Evolutionary conservation across 148 eudicot species (phyloP), one percentile per base, ranked within the genome.

Genomic region (Amaranthus cruentus): DNA sequence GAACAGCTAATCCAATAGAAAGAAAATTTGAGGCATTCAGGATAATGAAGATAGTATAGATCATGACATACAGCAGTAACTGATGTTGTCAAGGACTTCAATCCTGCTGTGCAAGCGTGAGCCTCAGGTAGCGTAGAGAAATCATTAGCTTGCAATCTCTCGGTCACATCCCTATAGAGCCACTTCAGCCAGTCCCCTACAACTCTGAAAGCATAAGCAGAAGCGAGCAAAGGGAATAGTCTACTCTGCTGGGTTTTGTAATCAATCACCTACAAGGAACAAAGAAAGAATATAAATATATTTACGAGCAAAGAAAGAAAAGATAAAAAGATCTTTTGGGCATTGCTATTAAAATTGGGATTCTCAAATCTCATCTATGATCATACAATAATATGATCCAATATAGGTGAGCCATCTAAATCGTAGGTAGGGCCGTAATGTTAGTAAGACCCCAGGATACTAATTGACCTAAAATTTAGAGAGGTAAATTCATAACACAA

Each of bases 61-160:
- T 56, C 7, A 60, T 66, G 47, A 88, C 96, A 73, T 85, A 95
- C 98, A 73, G 98, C 91, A 67, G 98, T 95, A 73, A 78, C 84
- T 76, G 97, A 74, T 58, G 98, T 91, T 49, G 98, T 91, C 87
- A 95, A 82, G 67, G 96, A 91, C 88, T 95, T 95, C 83, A 95
- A 81, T 69, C 98, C 98, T 15, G 98, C 97, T 72, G 98, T 95
- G 82, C 97, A 91, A 48, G 98, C 98, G 82, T 95, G 98, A 72
- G 89, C 97, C 81, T 95, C 98, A 60, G 98, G 97, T 87, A 95
- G 81, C 59, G 98, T 91, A 21, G 98, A 90, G 72, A 90, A 95
- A 76, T 95, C 98, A 51, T 87, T 95, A 42, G 86, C 92, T 82
- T 81, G 87, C 76, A 95, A 79, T 86, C 95, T 90, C 77, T 86